Base-by-base conservation (phyloP, 495 filamentous ascomycete species). In the Articulospora tetracladia region DNA sequence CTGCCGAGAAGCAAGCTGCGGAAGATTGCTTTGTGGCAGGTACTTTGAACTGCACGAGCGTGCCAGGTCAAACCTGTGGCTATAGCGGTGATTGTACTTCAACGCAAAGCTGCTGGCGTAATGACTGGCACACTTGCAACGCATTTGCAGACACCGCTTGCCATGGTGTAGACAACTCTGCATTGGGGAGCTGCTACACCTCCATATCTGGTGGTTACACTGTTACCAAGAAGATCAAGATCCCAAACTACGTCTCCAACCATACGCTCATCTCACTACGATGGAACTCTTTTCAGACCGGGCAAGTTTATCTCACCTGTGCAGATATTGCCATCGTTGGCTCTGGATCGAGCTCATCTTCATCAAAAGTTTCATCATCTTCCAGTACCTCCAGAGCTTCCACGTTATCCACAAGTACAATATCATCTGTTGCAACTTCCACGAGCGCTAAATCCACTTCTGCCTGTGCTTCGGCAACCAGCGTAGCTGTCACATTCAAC, bases 391-490 rank as follows among this genome's bases (percentile, higher is more conserved):
- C n/a, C n/a, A n/a, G n/a, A n/a, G 47, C 47, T 12, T 24, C 25
- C 3, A 25, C 47, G 7, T 50, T 27, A 11, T 25, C 47, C 22
- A 50, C 20, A 25, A 50, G 22, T n/a, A 3, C 20, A 50, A 50
- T 6, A 25, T 50, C 47, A 6, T 12, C 6, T 50, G n/a, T 6
- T 11, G 17, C 47, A 12, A 25, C 47, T 8, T 24, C 69, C 34
- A 76, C 76, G n/a, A n/a, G n/a, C n/a, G n/a, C n/a, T n/a, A n/a
- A n/a, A 34, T 63, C 76, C 13, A 58, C 66, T 25, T 62, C 72
- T 28, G 64, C 70, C n/a, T 73, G 73, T 25, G 64, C 66, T 4
- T 51, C 67, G 12, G 77, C 68, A 8, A 64, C 68, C 12, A 74
- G 41, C 59, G 73, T 65, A 67, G 73, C 65, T 19, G 67, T 72